These are phyloP conservation scores for Claviceps capensis DNA, from an alignment of 2,329 filamentous ascomycete genomes.

Conservation along the genomic window DNA sequence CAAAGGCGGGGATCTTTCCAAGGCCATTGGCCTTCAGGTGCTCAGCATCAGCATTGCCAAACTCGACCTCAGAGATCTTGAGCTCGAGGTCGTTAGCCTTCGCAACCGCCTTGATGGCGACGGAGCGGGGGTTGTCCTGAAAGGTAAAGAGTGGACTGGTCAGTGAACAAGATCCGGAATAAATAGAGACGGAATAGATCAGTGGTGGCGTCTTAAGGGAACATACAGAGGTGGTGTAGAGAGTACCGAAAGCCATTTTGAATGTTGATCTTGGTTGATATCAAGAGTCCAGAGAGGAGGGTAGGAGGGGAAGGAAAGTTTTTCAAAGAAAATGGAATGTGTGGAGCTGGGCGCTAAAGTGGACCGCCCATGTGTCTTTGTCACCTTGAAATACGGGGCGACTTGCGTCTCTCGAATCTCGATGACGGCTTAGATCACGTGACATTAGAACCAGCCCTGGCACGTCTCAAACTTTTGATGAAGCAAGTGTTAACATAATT, in stretches of 20 bases:
- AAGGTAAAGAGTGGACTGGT: conserved; percentile 1
- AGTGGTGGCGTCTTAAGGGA: not conserved
- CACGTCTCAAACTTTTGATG: not conserved
- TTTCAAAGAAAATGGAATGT: not conserved
- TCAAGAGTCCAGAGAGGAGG: conserved; percentile 1
- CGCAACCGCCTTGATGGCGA: conserved; percentile 78
- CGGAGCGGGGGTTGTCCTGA: conserved; percentile 80
- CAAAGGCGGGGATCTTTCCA: conserved; percentile 84
- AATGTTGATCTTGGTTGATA: conserved; percentile 15
- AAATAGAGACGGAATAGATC: conserved; percentile 1
- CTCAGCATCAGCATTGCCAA: conserved; percentile 52
- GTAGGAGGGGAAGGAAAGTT: conserved; percentile 9
- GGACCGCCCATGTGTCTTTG: too few relatives aligned
- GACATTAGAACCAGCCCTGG: conserved; percentile 1
- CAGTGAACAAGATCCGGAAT: conserved; percentile 1
- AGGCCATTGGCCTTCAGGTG: conserved; percentile 79
- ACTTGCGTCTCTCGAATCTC: too few relatives aligned
- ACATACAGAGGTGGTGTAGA: conserved; percentile 74
- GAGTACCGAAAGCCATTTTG: conserved; percentile 94
- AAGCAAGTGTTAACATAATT: not conserved
- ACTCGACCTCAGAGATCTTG: conserved; percentile 63
- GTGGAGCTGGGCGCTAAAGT: conserved; percentile 8
- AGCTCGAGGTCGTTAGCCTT: conserved; percentile 96
- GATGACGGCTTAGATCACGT: conserved; percentile 7
- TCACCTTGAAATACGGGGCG: too few relatives aligned